These are phyloP conservation scores for Chrysanthemum lavandulifolium DNA, from an alignment of 129 eudicot genomes.

Conservation along the genomic window DNA sequence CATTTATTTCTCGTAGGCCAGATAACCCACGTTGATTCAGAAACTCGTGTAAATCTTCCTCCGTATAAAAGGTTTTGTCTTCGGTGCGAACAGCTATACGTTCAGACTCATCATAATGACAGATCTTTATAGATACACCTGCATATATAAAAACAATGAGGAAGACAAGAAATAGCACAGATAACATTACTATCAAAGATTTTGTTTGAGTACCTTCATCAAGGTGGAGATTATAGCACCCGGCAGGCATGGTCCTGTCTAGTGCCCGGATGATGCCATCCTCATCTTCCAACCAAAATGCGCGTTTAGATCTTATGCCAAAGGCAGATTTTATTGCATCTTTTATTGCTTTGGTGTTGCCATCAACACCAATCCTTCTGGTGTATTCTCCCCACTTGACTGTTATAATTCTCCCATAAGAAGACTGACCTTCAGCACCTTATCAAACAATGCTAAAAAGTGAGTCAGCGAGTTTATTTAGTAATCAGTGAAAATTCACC, in stretches of 20 bases:
- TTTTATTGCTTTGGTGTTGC: constrained; percentile 39
- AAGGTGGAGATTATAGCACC: constrained; percentile 45
- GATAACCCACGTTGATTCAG: constrained; percentile 37
- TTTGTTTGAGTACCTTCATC: constrained; percentile 36
- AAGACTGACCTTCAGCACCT: constrained; percentile 53
- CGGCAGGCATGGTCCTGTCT: constrained; percentile 48
- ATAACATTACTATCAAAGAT: not conserved
- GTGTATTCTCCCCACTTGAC: constrained; percentile 58
- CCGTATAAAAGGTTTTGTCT: constrained; percentile 51
- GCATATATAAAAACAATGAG: constrained; percentile 1
- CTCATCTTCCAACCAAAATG: constrained; percentile 54
- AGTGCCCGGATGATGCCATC: constrained; percentile 39
- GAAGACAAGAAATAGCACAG: not conserved
- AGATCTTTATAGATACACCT: constrained; percentile 49
- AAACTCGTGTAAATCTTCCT: constrained; percentile 46
- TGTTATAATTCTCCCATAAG: constrained; percentile 46
- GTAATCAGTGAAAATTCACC: not conserved
- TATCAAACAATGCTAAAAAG: not conserved
- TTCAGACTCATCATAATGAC: constrained; percentile 45
- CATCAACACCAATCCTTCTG: constrained; percentile 52
- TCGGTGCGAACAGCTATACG: constrained; percentile 47
- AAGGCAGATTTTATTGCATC: constrained; percentile 53
- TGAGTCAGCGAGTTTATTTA: not conserved
- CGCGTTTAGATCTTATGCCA: constrained; percentile 45
- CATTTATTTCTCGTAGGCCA: constrained; percentile 48